phyloP scores from a whole-genome alignment of 805 yeast species.

The Candida koratica region DNA sequence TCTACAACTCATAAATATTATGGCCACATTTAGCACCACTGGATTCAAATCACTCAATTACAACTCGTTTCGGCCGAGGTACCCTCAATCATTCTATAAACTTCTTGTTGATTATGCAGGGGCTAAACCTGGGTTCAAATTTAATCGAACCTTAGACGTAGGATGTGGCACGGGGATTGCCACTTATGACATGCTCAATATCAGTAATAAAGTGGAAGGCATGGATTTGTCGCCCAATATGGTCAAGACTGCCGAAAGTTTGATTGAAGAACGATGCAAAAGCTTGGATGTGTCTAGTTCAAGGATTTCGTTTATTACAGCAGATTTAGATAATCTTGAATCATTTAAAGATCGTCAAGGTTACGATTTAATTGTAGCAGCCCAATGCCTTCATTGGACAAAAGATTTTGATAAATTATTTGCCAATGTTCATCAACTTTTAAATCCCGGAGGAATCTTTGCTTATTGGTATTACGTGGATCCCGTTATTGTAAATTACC shows the following conservation, averaged over 20 bases:
- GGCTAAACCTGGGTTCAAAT: slow-evolving; percentile 13
- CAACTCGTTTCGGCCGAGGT: slow-evolving; percentile 40
- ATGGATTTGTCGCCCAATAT: slow-evolving; percentile 46
- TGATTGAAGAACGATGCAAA: slow-evolving; percentile 21
- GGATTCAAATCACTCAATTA: slow-evolving; percentile 33
- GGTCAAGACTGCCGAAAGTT: slow-evolving; percentile 41
- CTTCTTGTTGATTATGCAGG: slow-evolving; percentile 25
- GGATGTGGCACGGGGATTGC: slow-evolving; percentile 59
- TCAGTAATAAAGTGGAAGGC: slow-evolving; percentile 39
- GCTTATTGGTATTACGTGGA: slow-evolving; percentile 43
- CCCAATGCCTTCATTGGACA: slow-evolving; percentile 44
- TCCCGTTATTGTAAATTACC: slow-evolving; percentile 29
- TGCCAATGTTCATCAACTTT: slow-evolving; percentile 31
- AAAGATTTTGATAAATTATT: slow-evolving; percentile 29
- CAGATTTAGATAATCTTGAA: slow-evolving; percentile 30
- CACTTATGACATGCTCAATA: slow-evolving; percentile 39
- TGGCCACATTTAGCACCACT: slow-evolving; percentile 33
- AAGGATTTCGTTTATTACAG: slow-evolving; percentile 28
- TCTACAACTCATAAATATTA: slow-evolving; percentile 10
- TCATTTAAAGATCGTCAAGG: slow-evolving; percentile 10
- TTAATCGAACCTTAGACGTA: slow-evolving; percentile 31
- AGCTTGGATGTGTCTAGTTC: slow-evolving; percentile 24
- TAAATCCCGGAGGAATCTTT: slow-evolving; percentile 39
- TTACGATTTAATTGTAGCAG: slow-evolving; percentile 39
- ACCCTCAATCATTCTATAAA: slow-evolving; percentile 36